Percentiles rank a stretch among this genome's conserved stretches.
phyloP scores from a whole-genome alignment of 371 early-diverging fungal genomes.

The Mortierella sp. region DNA sequence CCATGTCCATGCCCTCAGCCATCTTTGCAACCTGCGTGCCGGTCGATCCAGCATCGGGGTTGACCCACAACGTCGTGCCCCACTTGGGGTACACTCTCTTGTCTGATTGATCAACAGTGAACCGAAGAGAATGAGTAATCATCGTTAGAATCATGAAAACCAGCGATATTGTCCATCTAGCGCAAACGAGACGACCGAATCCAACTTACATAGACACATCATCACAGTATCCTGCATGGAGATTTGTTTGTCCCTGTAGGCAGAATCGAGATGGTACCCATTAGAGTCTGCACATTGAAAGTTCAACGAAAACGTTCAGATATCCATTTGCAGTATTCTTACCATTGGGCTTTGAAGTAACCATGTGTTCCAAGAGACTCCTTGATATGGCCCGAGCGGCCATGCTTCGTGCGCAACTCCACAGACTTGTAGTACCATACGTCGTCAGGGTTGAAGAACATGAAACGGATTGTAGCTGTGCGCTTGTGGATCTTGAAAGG shows the following conservation, averaged over 20 bases:
- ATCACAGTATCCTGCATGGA: conserved; percentile 94
- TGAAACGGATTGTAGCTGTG: conserved; percentile 93
- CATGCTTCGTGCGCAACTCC: conserved; percentile 89
- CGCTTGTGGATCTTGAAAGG: conserved; percentile 94
- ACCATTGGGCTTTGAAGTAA: conserved; percentile 88
- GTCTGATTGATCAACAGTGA: conserved; percentile 53
- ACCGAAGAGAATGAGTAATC: background rate
- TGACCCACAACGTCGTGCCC: conserved; percentile 67
- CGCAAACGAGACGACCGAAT: background rate
- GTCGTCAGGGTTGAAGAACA: conserved; percentile 96
- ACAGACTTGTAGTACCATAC: conserved; percentile 95
- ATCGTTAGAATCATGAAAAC: background rate
- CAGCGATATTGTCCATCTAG: background rate
- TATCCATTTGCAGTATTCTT: background rate
- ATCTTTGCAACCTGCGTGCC: conserved; percentile 13
- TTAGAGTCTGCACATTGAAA: conserved; percentile 63
- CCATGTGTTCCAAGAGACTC: conserved; percentile 98
- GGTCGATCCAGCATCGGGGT: conserved; percentile 47
- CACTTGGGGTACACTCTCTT: conserved; percentile 96
- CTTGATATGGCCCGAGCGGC: conserved; percentile 91
- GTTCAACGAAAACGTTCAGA: background rate
- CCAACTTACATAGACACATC: conserved; percentile 80
- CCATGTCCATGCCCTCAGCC: conserved; percentile 46
- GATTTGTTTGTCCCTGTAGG: conserved; percentile 76
- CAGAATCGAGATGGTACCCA: no score